phyloP scores from a whole-genome alignment of 2,329 filamentous ascomycete genomes.

The Diaporthe nobilis region DNA sequence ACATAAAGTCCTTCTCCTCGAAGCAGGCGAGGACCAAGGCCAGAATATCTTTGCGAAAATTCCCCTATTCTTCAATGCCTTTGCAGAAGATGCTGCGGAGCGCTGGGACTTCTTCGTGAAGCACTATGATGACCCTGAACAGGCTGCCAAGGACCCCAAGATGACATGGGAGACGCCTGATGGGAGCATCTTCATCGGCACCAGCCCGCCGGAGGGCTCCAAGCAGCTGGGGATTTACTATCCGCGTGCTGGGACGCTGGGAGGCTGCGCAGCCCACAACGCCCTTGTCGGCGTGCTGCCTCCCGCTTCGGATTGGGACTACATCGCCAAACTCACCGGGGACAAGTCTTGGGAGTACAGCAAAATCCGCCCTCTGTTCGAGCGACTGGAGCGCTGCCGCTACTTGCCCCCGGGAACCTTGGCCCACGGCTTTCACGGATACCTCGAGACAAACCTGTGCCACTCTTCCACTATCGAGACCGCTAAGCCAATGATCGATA shows the following conservation, averaged over 20 bases:
- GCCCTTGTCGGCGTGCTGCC: constrained; percentile 65
- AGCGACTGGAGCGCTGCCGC: constrained; percentile 59
- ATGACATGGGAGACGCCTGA: constrained; percentile 60
- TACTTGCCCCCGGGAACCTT: constrained; percentile 48
- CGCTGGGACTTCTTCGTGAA: constrained; percentile 71
- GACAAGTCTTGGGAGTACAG: constrained; percentile 62
- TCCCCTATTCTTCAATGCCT: constrained; percentile 61
- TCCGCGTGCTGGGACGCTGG: constrained; percentile 55
- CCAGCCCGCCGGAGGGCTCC: constrained; percentile 44
- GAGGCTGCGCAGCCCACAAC: constrained; percentile 60
- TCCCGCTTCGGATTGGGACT: constrained; percentile 63
- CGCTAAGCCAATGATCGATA: constrained; percentile 44
- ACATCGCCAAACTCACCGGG: constrained; percentile 63
- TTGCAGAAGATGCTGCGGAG: constrained; percentile 62
- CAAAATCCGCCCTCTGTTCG: constrained; percentile 65
- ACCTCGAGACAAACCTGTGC: constrained; percentile 56
- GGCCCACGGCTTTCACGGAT: constrained; percentile 66
- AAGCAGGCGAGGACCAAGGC: constrained; percentile 68
- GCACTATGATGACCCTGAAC: constrained; percentile 64
- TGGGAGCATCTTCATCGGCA: constrained; percentile 48
- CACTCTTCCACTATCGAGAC: constrained; percentile 58
- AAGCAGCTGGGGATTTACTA: constrained; percentile 54
- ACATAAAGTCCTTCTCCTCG: constrained; percentile 66
- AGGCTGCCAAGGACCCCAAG: constrained; percentile 63
- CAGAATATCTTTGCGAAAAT: constrained; percentile 58